Percentiles rank a stretch among this genome's conserved stretches.
phyloP scores from a whole-genome alignment of 1,139 yeast genomes.

The Diutina neorugosa region DNA sequence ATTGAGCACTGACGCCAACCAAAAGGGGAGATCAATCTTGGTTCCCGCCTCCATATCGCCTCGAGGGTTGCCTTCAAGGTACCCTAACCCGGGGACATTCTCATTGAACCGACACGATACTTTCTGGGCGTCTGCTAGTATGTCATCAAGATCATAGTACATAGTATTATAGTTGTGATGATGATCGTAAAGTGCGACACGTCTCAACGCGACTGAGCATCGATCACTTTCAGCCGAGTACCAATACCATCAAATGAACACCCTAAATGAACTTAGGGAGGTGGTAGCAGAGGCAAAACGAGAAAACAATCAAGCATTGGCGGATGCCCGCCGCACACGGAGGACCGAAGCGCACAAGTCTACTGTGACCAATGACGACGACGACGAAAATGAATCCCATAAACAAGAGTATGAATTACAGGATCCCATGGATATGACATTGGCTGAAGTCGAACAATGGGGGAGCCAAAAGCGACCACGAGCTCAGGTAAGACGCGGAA shows the following conservation, averaged over 20 bases:
- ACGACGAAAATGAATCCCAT: background rate
- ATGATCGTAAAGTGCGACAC: background rate
- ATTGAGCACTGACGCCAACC: constrained; percentile 81
- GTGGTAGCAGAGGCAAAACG: background rate
- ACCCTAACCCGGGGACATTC: constrained; percentile 77
- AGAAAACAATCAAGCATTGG: background rate
- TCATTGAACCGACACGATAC: constrained; percentile 71
- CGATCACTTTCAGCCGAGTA: background rate
- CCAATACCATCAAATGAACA: background rate
- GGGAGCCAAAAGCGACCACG: constrained; percentile 31
- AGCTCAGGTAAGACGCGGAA: constrained; percentile 18
- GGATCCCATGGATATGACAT: constrained; percentile 3
- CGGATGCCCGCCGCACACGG: background rate
- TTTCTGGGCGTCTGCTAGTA: constrained; percentile 61
- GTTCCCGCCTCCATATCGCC: constrained; percentile 50
- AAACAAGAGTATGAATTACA: background rate
- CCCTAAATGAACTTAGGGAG: background rate
- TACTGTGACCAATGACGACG: background rate
- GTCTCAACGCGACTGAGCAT: background rate
- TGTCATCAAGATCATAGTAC: constrained; percentile 81
- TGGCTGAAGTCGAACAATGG: constrained; percentile 39
- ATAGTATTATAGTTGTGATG: background rate
- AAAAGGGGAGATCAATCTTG: constrained; percentile 69
- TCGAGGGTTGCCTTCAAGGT: constrained; percentile 74
- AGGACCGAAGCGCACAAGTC: background rate